phyloP scores from a whole-genome alignment of 306 rosid genomes.

The Cicer arietinum region DNA sequence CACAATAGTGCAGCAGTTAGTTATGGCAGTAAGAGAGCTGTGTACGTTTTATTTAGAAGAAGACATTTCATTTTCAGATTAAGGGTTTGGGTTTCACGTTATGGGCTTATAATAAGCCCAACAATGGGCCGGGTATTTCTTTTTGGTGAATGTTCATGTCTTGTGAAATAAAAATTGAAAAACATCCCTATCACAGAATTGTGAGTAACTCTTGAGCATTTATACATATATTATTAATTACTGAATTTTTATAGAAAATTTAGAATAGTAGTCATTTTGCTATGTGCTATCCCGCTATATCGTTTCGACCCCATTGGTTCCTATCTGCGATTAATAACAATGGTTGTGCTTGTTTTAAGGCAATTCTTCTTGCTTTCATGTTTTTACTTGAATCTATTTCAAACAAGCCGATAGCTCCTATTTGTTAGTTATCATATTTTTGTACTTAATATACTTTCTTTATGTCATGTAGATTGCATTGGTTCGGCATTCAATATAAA shows the following conservation, averaged over 20 bases:
- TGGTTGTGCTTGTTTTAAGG: conserved; percentile 9
- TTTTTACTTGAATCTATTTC: conserved; percentile 31
- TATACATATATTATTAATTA: not conserved
- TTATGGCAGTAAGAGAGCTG: not conserved
- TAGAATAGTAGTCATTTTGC: not conserved
- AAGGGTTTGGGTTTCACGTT: conserved; percentile 14
- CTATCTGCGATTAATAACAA: not conserved
- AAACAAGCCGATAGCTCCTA: conserved; percentile 13
- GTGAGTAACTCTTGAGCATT: not conserved
- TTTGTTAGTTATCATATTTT: conserved; percentile 3
- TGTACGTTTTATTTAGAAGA: not conserved
- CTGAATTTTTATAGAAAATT: not conserved
- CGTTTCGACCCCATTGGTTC: not conserved
- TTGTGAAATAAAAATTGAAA: not conserved
- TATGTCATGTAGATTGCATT: conserved; percentile 74
- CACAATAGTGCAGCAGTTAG: not conserved
- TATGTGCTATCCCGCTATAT: not conserved
- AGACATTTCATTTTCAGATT: not conserved
- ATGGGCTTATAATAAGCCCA: not conserved
- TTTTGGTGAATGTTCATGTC: conserved; percentile 3
- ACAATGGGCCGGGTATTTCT: not conserved
- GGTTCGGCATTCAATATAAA: conserved; percentile 96
- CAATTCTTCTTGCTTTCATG: conserved; percentile 23
- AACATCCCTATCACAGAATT: not conserved
- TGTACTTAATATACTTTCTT: conserved; percentile 39